A percentile compares a stretch with the other conserved stretches of the same genome.
These are phyloP conservation scores for Margaritispora aquatica DNA, from an alignment of 495 filamentous ascomycete genomes.

Conservation along the genomic window DNA sequence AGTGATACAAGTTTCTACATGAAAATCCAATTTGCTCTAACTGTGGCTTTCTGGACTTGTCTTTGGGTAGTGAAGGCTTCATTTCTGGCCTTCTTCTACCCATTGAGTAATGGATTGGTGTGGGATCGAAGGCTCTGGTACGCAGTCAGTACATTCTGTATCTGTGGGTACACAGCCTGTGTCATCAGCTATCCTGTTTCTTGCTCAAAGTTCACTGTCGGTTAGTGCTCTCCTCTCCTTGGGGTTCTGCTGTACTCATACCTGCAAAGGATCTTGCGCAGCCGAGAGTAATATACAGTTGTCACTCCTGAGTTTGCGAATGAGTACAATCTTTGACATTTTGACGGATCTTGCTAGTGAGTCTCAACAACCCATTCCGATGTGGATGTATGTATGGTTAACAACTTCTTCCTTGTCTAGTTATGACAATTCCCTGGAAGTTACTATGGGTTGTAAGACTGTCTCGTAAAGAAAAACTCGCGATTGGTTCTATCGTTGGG, in stretches of 20 bases:
- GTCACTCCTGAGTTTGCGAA: background rate
- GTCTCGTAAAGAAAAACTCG: conserved; percentile 14
- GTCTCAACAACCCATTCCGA: background rate
- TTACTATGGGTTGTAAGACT: conserved; percentile 9
- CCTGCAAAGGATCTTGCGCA: background rate
- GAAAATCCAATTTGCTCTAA: background rate
- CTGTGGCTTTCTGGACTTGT: conserved; percentile 2
- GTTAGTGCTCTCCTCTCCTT: background rate
- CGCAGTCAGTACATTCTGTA: conserved; percentile 6
- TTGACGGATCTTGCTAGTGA: conserved; percentile 2
- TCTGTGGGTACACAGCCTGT: conserved; percentile 12
- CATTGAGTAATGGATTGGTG: conserved; percentile 11
- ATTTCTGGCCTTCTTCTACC: conserved; percentile 17
- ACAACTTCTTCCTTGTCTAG: background rate
- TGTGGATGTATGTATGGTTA: background rate
- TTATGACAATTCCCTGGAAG: conserved; percentile 9
- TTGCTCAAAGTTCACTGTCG: conserved; percentile 17
- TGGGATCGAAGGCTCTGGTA: conserved; percentile 16
- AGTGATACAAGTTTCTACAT: background rate
- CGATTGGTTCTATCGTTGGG: conserved; percentile 15
- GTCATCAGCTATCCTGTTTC: conserved; percentile 20
- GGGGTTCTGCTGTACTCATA: background rate
- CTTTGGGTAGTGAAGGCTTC: conserved; percentile 13
- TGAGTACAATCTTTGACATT: conserved; percentile 5
- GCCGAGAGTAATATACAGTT: background rate